A percentile compares a stretch with the other conserved stretches of the same genome.
Conservation (phyloP, 176 grass and related monocot species). For the Bothriochloa decipiens region DNA sequence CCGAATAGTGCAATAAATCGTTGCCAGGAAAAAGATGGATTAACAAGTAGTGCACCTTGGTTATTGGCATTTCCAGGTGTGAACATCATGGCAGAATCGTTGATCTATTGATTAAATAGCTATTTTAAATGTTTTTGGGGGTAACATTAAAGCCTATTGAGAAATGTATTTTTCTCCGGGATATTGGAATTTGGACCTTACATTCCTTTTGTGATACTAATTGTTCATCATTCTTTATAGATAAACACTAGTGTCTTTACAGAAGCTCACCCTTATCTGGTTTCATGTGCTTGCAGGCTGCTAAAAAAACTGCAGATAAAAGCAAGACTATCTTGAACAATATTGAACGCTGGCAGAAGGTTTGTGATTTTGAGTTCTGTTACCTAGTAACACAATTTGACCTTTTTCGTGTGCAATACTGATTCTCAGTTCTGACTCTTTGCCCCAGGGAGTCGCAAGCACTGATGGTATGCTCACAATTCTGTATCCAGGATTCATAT, state of each 20-base stretch:
- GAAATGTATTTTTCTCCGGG: background rate
- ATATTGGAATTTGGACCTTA: background rate
- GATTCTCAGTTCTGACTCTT: conserved; percentile 52
- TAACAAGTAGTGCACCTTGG: background rate
- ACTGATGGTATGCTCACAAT: conserved; percentile 79
- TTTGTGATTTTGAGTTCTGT: conserved; percentile 50
- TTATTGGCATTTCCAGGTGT: conserved; percentile 16
- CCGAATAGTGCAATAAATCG: background rate
- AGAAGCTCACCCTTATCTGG: conserved; percentile 29
- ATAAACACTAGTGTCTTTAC: background rate
- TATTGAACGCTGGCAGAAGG: conserved; percentile 99
- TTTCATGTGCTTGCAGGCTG: conserved; percentile 57
- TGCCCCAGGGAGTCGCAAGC: conserved; percentile 85
- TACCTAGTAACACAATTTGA: conserved; percentile 19
- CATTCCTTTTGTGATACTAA: conserved; percentile 16
- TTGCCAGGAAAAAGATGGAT: background rate
- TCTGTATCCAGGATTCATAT: conserved; percentile 19
- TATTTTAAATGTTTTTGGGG: background rate
- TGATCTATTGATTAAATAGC: background rate
- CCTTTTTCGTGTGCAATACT: conserved; percentile 25
- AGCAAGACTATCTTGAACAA: conserved; percentile 82
- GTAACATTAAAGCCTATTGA: background rate
- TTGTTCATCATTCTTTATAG: conserved; percentile 24
- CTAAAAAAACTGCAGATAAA: conserved; percentile 87
- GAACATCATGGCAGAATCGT: background rate